phyloP scores from a whole-genome alignment of 2,329 filamentous ascomycete species.

The Microsporum canis region DNA sequence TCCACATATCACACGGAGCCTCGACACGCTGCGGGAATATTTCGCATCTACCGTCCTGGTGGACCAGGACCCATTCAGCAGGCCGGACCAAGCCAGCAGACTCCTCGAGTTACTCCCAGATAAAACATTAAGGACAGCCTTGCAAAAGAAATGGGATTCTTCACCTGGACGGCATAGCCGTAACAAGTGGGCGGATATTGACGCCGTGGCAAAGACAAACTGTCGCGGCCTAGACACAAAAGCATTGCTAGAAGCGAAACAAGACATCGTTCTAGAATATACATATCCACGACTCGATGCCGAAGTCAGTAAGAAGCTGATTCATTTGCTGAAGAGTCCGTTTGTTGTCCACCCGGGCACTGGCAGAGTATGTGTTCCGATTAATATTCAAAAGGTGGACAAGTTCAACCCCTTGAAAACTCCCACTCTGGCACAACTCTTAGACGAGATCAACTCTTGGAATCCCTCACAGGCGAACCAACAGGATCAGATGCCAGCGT shows the following conservation, averaged over 20 bases:
- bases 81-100: constrained; percentile 57
- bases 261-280: constrained; percentile 93
- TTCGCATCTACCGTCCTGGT: constrained; percentile 74
- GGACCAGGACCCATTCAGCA: constrained; percentile 75
- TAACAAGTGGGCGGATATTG: constrained; percentile 90
- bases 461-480: constrained; percentile 30
- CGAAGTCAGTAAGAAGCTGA: constrained; percentile 93
- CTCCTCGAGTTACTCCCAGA: constrained; percentile 81
- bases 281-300: constrained; percentile 95
- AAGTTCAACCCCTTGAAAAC: constrained; percentile 78
- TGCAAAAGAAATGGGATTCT: constrained; percentile 85
- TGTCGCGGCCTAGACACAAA: constrained; percentile 60
- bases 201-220: constrained; percentile 64
- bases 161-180: constrained; percentile 63
- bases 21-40: constrained; percentile 71
- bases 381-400: constrained; percentile 62
- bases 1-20: constrained; percentile 74
- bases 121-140: constrained; percentile 59
- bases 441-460: constrained; percentile 81
- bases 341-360: constrained; percentile 96
- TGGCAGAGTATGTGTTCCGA: constrained; percentile 88
- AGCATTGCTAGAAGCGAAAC: constrained; percentile 75
- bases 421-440: constrained; percentile 73
- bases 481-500: not conserved
- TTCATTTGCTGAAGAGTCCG: constrained; percentile 93